Conservation (phyloP, 148 eudicot genomes). For the Amaranthus palmeri region DNA sequence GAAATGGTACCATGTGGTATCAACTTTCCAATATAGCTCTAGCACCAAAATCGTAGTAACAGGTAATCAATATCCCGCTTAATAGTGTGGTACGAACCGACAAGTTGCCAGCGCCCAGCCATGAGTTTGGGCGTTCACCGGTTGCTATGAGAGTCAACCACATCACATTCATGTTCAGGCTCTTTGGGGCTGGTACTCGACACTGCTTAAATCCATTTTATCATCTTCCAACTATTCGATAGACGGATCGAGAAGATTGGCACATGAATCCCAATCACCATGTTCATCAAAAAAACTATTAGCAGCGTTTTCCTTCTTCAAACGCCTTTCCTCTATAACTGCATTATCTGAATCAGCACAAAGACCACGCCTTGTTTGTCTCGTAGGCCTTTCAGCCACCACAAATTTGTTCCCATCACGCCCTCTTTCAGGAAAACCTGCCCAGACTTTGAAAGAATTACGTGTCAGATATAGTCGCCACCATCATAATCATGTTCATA, state of each 20-base stretch:
- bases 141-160: too few species aligned
- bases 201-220: background rate
- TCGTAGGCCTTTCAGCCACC: slow-evolving; percentile 78
- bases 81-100: too few species aligned
- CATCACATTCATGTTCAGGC: too few species aligned
- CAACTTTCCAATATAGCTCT: too few species aligned
- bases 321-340: slow-evolving; percentile 64
- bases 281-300: slow-evolving; percentile 64
- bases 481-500: background rate
- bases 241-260: slow-evolving; percentile 59
- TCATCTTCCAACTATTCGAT: slow-evolving; percentile 32
- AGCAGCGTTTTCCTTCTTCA: slow-evolving; percentile 56
- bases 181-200: too few species aligned
- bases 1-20: too few species aligned
- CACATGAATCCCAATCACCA: slow-evolving; percentile 40
- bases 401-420: slow-evolving; percentile 88
- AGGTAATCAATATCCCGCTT: too few species aligned
- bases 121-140: too few species aligned
- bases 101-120: too few species aligned
- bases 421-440: slow-evolving; percentile 82
- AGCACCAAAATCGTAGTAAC: too few species aligned
- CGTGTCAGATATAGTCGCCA: slow-evolving; percentile 7
- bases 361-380: slow-evolving; percentile 44
- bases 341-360: slow-evolving; percentile 68
- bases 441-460: slow-evolving; percentile 67